Evolutionary conservation across 331 rosid genomes (phyloP).

Genomic region (Quercus phellos): DNA sequence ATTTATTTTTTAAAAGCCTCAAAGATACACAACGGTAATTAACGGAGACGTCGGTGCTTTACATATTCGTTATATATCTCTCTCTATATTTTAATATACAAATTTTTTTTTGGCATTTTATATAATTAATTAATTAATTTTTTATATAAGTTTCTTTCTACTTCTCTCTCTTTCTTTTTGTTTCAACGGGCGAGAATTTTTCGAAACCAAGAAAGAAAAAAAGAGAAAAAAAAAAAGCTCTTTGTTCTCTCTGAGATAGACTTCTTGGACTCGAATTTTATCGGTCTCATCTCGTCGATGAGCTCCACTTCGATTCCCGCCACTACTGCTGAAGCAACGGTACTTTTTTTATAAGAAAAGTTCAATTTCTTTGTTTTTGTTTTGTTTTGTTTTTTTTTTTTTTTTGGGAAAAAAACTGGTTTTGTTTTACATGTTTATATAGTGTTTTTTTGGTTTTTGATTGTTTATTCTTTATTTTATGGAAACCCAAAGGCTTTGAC

Average conservation of each 20-base stretch:
- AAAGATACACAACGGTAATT: slow-evolving; percentile 47
- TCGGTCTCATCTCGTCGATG: slow-evolving; percentile 33
- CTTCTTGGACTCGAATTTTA: slow-evolving; percentile 14
- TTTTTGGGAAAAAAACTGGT: background rate
- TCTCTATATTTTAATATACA: background rate
- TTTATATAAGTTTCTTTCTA: background rate
- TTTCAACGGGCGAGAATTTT: slow-evolving; percentile 99
- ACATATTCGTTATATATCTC: slow-evolving; percentile 36
- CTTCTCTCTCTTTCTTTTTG: slow-evolving; percentile 37
- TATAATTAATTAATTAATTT: background rate
- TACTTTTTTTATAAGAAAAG: slow-evolving; percentile 31
- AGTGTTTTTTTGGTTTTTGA: slow-evolving; percentile 19
- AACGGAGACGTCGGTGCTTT: slow-evolving; percentile 82
- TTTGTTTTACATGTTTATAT: slow-evolving; percentile 1
- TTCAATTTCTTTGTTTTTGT: background rate
- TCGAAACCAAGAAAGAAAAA: slow-evolving; percentile 41
- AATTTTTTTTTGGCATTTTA: background rate
- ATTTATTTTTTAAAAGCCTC: too few relatives aligned
- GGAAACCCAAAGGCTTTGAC: slow-evolving; percentile 14
- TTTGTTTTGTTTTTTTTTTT: background rate
- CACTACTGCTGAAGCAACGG: slow-evolving; percentile 56
- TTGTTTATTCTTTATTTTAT: slow-evolving; percentile 24
- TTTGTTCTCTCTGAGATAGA: slow-evolving; percentile 24
- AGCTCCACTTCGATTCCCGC: slow-evolving; percentile 78
- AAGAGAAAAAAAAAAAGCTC: slow-evolving; percentile 11